These are phyloP conservation scores for Ceratocystis huliohia DNA, from an alignment of 2,329 filamentous ascomycete species.

Conservation along the genomic window DNA sequence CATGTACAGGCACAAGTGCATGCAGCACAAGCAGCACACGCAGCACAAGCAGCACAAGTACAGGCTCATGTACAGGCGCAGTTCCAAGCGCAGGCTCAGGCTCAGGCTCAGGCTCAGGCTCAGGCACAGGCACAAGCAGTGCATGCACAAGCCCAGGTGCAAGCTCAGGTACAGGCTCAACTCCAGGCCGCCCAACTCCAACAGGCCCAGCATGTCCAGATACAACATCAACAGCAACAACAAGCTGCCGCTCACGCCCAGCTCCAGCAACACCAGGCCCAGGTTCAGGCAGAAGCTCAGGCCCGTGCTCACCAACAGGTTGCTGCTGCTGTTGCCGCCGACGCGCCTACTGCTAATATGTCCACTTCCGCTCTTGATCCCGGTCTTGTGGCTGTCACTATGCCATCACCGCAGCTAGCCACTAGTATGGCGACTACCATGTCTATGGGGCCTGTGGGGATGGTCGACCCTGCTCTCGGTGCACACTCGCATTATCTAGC, in stretches of 20 bases:
- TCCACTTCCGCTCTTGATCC: conserved; percentile 17
- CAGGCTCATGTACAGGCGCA: conserved; percentile 17
- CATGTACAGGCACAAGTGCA: neutral
- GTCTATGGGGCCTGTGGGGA: conserved; percentile 10
- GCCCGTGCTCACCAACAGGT: conserved; percentile 10
- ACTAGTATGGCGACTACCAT: conserved; percentile 19
- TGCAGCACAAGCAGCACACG: neutral
- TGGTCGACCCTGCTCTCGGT: conserved; percentile 18
- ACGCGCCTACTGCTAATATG: conserved; percentile 19
- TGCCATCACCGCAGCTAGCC: conserved; percentile 18
- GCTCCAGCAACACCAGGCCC: conserved; percentile 10
- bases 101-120: conserved; percentile 2
- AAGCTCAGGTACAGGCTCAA: conserved; percentile 9
- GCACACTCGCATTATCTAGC: conserved; percentile 11
- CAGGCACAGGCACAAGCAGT: conserved; percentile 8
- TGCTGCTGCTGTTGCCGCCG: conserved; percentile 9
- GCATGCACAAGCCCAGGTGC: conserved; percentile 8
- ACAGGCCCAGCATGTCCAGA: conserved; percentile 13
- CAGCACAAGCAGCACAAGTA: conserved; percentile 6
- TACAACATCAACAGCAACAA: conserved; percentile 14
- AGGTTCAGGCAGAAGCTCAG: conserved; percentile 10
- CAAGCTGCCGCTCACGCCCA: conserved; percentile 1
- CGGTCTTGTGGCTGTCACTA: conserved; percentile 16
- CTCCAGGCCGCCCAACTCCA: conserved; percentile 13
- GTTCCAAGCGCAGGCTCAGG: neutral